Evolutionary conservation across 2,329 filamentous ascomycete genomes (phyloP).

Genomic region (Geoglossum cookeanum): DNA sequence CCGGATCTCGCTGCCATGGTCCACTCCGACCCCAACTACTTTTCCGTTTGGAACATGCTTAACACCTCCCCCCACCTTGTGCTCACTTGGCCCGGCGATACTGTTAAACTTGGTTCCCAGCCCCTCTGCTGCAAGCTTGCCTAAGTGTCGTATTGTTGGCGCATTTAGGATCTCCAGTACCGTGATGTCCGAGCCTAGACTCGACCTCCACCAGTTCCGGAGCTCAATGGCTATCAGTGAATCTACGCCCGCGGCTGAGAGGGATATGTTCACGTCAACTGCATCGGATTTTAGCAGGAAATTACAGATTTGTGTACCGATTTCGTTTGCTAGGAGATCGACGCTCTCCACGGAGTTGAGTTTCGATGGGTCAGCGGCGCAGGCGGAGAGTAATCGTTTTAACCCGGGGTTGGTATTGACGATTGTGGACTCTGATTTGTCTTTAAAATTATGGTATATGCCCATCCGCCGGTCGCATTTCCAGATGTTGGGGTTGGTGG

Average conservation of each 20-base stretch:
- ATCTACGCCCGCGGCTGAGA: slow-evolving; percentile 11
- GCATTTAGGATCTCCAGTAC: slow-evolving; percentile 14
- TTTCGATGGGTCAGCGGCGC: not conserved
- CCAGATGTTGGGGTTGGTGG: not conserved
- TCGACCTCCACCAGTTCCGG: slow-evolving; percentile 13
- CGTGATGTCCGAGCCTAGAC: slow-evolving; percentile 12
- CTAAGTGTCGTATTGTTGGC: slow-evolving; percentile 7
- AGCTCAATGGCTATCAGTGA: slow-evolving; percentile 12
- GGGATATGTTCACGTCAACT: not conserved
- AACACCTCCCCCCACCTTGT: too few species aligned
- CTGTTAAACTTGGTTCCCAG: not conserved
- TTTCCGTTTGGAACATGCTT: too few species aligned
- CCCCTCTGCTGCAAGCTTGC: not conserved
- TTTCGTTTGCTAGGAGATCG: not conserved
- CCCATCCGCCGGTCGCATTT: not conserved
- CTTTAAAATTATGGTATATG: not conserved
- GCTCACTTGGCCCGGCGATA: too few species aligned
- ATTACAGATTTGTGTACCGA: not conserved
- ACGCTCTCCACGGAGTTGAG: not conserved
- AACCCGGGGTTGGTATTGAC: not conserved
- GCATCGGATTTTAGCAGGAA: not conserved
- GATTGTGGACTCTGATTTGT: not conserved
- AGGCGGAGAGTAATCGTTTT: not conserved
- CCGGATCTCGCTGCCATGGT: too few species aligned
- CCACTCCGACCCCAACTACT: too few species aligned